Evolutionary conservation across 805 yeast genomes (phyloP).

Genomic region (Metschnikowia cubensis): DNA sequence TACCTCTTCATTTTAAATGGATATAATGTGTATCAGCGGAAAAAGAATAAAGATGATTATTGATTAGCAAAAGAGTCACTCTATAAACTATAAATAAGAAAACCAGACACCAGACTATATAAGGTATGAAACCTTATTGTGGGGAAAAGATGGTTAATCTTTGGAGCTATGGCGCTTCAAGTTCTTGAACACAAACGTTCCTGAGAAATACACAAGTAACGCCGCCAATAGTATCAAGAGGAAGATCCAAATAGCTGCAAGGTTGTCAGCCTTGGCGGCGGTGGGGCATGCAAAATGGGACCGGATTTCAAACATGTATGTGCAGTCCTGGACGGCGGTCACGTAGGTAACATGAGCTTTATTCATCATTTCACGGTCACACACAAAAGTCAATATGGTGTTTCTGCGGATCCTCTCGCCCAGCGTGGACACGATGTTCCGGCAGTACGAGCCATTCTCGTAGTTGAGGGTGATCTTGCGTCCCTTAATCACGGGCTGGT

Average conservation of each 20-base stretch:
- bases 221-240: constrained; percentile 44
- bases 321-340: constrained; percentile 72
- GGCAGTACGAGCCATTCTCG: constrained; percentile 61
- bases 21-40: background rate
- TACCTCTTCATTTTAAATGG: constrained; percentile 6
- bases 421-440: constrained; percentile 30
- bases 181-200: constrained; percentile 29
- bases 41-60: background rate
- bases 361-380: constrained; percentile 69
- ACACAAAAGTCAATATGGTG: constrained; percentile 65
- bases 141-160: background rate
- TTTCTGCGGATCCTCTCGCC: constrained; percentile 55
- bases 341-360: constrained; percentile 66
- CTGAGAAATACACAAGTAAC: constrained; percentile 40
- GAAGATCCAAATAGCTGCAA: constrained; percentile 48
- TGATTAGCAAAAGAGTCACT: background rate
- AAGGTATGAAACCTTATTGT: too few relatives aligned
- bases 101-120: too few relatives aligned
- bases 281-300: constrained; percentile 87
- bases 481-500: constrained; percentile 66
- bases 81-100: too few relatives aligned
- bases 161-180: constrained; percentile 5
- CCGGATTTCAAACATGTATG: constrained; percentile 77
- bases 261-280: constrained; percentile 25
- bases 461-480: constrained; percentile 67